Evolutionary conservation across 1,284 basidiomycete genomes (phyloP).

Genomic region (Ustilago loliicola): DNA sequence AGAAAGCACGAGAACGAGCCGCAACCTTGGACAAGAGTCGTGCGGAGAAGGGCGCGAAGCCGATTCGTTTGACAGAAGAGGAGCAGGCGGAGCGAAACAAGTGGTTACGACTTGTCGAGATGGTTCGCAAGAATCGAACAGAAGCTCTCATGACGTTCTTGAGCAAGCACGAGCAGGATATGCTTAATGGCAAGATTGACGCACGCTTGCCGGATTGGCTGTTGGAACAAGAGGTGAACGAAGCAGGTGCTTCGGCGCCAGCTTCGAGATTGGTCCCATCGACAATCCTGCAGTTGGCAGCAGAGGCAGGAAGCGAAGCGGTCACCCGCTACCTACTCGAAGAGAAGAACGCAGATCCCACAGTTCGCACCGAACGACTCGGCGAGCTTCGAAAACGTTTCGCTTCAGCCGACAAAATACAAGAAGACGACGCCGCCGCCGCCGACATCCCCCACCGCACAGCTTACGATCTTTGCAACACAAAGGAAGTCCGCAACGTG

Average conservation of each 20-base stretch:
- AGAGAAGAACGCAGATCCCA: constrained; percentile 86
- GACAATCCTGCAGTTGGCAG: constrained; percentile 85
- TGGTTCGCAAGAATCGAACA: constrained; percentile 85
- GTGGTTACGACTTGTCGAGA: constrained; percentile 79
- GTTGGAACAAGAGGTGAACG: constrained; percentile 47
- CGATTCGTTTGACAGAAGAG: constrained; percentile 37
- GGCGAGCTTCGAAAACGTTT: constrained; percentile 31
- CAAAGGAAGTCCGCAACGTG: constrained; percentile 81
- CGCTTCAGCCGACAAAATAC: constrained; percentile 1
- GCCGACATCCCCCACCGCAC: constrained; percentile 73
- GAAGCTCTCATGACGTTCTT: constrained; percentile 85
- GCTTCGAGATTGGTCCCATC: constrained; percentile 55
- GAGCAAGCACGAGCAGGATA: constrained; percentile 78
- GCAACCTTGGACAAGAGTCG: constrained; percentile 30
- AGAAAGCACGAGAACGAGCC: constrained; percentile 43
- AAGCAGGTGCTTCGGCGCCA: constrained; percentile 65
- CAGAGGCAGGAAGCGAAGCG: constrained; percentile 81
- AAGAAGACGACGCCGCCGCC: background rate
- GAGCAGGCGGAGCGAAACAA: constrained; percentile 41
- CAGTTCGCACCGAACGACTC: constrained; percentile 74
- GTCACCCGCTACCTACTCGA: constrained; percentile 84
- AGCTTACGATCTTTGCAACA: constrained; percentile 87
- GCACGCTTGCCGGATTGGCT: constrained; percentile 60
- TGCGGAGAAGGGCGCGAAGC: constrained; percentile 32
- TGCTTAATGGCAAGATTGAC: constrained; percentile 70